Evolutionary conservation across 1,139 yeast genomes (phyloP).

Genomic region (Petasospora fabianii): DNA sequence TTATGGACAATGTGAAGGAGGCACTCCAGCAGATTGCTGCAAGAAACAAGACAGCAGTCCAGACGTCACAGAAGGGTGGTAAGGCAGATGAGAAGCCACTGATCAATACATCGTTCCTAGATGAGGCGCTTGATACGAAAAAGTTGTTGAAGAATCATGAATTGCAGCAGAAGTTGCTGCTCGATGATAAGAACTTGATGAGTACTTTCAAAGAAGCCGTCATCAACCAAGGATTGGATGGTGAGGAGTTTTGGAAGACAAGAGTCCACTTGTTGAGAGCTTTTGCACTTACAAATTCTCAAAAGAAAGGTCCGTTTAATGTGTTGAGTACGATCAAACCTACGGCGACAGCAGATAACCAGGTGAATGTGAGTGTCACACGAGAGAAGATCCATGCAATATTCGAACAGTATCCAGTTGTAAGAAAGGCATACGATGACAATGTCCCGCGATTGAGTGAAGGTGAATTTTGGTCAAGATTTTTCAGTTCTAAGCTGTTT

Average conservation of each 20-base stretch:
- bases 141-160: constrained; percentile 63
- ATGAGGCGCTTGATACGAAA: constrained; percentile 43
- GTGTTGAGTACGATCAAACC: constrained; percentile 92
- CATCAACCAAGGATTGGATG: constrained; percentile 70
- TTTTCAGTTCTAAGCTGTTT: constrained; percentile 84
- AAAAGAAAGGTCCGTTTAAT: constrained; percentile 89
- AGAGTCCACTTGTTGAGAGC: constrained; percentile 78
- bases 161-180: constrained; percentile 72
- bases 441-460: constrained; percentile 86
- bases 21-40: constrained; percentile 70
- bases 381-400: constrained; percentile 87
- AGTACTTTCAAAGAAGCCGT: constrained; percentile 85
- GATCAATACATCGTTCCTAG: constrained; percentile 36
- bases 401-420: constrained; percentile 89
- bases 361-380: constrained; percentile 88
- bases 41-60: constrained; percentile 51
- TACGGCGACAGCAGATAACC: constrained; percentile 83
- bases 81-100: constrained; percentile 29
- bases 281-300: constrained; percentile 78
- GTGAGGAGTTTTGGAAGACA: constrained; percentile 85
- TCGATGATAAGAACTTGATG: constrained; percentile 68
- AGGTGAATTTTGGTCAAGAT: constrained; percentile 96
- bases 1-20: constrained; percentile 72
- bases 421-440: constrained; percentile 85
- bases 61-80: constrained; percentile 32